Conservation (phyloP, 768 basidiomycete species). For the Rhizopogon vulgaris region DNA sequence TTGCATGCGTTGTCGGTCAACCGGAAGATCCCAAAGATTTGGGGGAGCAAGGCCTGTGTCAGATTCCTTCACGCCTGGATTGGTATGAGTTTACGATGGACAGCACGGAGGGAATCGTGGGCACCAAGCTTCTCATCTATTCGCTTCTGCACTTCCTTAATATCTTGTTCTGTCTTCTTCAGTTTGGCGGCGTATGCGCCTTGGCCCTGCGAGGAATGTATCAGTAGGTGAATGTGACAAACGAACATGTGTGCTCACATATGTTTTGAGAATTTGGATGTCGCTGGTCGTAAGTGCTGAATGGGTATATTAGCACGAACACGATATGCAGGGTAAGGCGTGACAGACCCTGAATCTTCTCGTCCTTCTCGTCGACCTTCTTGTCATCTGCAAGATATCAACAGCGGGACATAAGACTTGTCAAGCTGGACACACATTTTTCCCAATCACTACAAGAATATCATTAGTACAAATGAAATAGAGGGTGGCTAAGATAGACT, state of each 20-base stretch:
- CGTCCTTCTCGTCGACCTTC: conserved; percentile 79
- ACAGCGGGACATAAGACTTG: neutral
- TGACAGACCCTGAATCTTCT: conserved; percentile 80
- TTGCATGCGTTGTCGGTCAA: conserved; percentile 85
- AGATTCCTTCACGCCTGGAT: conserved; percentile 87
- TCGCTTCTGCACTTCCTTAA: conserved; percentile 93
- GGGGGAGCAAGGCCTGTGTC: conserved; percentile 97
- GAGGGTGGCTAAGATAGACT: conserved; percentile 29
- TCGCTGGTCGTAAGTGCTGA: conserved; percentile 94
- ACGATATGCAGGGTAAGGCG: neutral
- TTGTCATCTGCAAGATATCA: conserved; percentile 59
- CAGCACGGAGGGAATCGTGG: conserved; percentile 9
- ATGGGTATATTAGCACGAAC: conserved; percentile 9
- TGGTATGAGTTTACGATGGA: neutral
- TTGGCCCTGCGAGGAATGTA: conserved; percentile 66
- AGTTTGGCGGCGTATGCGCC: conserved; percentile 89
- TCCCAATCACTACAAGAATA: conserved; percentile 83
- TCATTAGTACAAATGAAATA: conserved; percentile 6
- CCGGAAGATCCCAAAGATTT: conserved; percentile 94
- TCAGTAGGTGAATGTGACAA: neutral
- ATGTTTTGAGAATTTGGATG: conserved; percentile 98
- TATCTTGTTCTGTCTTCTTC: conserved; percentile 86
- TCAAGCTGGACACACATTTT: conserved; percentile 62
- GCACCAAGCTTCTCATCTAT: conserved; percentile 97
- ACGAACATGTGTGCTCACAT: conserved; percentile 47